Base-by-base conservation (phyloP, 2,329 filamentous ascomycete genomes). In the Beauveria brongniartii region DNA sequence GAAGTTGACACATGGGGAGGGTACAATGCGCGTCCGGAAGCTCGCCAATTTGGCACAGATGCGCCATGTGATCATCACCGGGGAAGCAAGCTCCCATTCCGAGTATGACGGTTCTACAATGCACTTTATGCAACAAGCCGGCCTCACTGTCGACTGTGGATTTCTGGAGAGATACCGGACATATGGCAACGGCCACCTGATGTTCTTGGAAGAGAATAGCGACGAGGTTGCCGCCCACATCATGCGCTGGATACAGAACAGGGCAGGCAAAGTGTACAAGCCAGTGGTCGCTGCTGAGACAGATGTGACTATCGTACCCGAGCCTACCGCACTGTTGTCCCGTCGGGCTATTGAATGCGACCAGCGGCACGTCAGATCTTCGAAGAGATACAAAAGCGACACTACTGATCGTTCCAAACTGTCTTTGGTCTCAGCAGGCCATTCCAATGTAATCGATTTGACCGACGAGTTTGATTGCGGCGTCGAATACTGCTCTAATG, bases 101-200 rank as follows among this genome's bases (percentile, higher is more conserved):
- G 68, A 72, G 10, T 86, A 80, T 63, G 84, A 87, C 64, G 78
- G 80, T 69, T 82, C 80, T 41, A 83, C 79, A 0, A 76, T 80
- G 1, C 63, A 69, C 14, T 86, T 80, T 66, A 67, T 86, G 66
- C 65, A 69, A 57, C 82, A 86, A 66, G 80, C 78, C 2, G 82
- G 82, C 0, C 74, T 79, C 1, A 62, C 66, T 0, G 73, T 76
- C 1, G 72, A 79, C 2, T 77, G 76, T 70, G 64, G 82, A 41
- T 70, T 74, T 55, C 71, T 85, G 50, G 75, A 71, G 0, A 68
- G 78, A 0, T 61, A 71, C 1, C 74, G 74, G 0, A 76, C 84
- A 1, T 67, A 70, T 24, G 83, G 83, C 0, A 85, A 86, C 62
- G 82, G 80, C 0, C 82, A 84, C 65, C 74, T 85, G 62, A 74